These are phyloP conservation scores for Saturnispora diversa DNA, from an alignment of 805 yeast species.

Conservation along the genomic window DNA sequence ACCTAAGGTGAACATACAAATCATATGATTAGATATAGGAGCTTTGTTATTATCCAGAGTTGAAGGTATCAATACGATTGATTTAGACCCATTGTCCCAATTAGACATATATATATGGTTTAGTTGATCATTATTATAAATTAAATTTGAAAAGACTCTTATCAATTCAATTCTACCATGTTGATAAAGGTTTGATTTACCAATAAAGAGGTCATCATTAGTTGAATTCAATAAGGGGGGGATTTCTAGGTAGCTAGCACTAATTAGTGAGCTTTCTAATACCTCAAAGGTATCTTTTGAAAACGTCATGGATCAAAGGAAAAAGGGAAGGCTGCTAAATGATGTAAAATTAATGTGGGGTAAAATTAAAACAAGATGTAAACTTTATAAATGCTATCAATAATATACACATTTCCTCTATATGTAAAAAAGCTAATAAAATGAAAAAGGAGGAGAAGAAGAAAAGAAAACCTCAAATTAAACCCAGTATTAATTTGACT, in stretches of 20 bases:
- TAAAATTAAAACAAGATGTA: too few species aligned
- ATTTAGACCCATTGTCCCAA: neutral
- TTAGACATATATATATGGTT: constrained; percentile 3
- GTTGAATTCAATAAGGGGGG: constrained; percentile 19
- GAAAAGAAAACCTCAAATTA: too few species aligned
- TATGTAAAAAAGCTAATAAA: too few species aligned
- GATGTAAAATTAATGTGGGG: too few species aligned
- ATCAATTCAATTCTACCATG: constrained; percentile 18
- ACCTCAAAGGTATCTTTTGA: neutral
- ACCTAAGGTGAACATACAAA: constrained; percentile 41
- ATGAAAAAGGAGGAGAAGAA: too few species aligned
- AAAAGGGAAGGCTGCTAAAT: too few species aligned
- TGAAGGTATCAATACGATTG: neutral
- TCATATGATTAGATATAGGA: constrained; percentile 32
- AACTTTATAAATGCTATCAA: too few species aligned
- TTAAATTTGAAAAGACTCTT: constrained; percentile 17
- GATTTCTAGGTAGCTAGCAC: constrained; percentile 12
- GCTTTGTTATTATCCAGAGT: neutral
- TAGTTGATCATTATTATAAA: constrained; percentile 9
- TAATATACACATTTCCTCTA: too few species aligned
- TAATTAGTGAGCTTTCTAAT: neutral
- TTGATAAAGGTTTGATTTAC: constrained; percentile 21
- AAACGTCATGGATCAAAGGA: neutral
- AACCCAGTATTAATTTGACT: too few species aligned
- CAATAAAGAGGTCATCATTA: constrained; percentile 24